These are phyloP conservation scores for Xylariaceae sp. DNA, from an alignment of 2,329 filamentous ascomycete genomes.

Conservation along the genomic window DNA sequence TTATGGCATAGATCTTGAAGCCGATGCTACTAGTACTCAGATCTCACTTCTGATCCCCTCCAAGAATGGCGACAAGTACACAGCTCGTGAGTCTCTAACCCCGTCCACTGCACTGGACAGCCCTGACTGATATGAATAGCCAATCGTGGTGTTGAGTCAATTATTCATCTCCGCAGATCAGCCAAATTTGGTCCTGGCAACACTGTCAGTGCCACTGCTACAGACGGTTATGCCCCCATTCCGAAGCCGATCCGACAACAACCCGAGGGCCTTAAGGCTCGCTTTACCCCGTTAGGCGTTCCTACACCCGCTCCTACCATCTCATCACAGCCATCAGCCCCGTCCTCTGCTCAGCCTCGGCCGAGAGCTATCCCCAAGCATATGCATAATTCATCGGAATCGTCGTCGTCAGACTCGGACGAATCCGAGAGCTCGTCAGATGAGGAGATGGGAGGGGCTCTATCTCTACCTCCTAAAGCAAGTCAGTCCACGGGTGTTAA, in stretches of 20 bases:
- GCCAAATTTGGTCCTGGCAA: conserved; percentile 48
- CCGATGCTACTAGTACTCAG: conserved; percentile 43
- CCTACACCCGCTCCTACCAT: conserved; percentile 18
- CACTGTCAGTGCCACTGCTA: conserved; percentile 35
- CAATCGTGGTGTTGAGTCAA: conserved; percentile 48
- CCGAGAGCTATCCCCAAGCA: too few relatives aligned
- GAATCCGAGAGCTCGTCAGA: conserved; percentile 41
- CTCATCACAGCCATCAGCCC: too few relatives aligned
- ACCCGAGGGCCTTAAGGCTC: conserved; percentile 62
- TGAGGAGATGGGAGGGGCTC: conserved; percentile 39
- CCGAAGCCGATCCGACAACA: conserved; percentile 55
- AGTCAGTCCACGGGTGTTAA: conserved; percentile 1
- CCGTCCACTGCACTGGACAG: conserved; percentile 6
- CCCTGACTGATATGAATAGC: conserved; percentile 30
- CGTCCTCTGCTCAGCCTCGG: too few relatives aligned
- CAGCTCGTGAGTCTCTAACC: conserved; percentile 41
- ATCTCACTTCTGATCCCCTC: conserved; percentile 60
- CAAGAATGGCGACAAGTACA: conserved; percentile 47
- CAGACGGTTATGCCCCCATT: conserved; percentile 39
- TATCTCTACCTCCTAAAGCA: too few relatives aligned
- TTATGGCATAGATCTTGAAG: conserved; percentile 56
- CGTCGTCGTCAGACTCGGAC: not conserved
- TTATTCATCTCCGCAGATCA: conserved; percentile 62
- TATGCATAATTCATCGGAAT: conserved; percentile 20
- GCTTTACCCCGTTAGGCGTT: conserved; percentile 64